Percentiles rank a stretch among this genome's conserved stretches.
Evolutionary conservation across 108 stramenopile species (phyloP).

Genomic region (Cylindrotheca fusiformis): DNA sequence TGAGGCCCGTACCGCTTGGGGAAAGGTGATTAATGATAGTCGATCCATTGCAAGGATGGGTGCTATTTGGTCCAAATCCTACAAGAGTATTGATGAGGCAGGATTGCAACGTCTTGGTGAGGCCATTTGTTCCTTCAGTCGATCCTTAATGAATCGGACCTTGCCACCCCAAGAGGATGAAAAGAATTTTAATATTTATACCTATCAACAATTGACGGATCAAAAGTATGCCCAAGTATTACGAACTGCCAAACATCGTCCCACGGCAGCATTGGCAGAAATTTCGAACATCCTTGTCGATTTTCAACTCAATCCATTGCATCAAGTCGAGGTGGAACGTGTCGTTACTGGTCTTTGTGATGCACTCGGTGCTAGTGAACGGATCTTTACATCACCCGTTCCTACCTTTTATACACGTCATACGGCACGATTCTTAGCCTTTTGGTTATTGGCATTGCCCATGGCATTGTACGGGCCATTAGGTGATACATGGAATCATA

Average conservation of each 20-base stretch:
- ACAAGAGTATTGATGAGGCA: constrained; percentile 11
- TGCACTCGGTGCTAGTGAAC: constrained; percentile 35
- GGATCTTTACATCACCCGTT: constrained; percentile 52
- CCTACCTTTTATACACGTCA: constrained; percentile 65
- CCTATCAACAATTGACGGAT: background rate
- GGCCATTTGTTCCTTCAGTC: constrained; percentile 39
- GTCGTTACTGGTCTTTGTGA: constrained; percentile 42
- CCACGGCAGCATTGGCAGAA: constrained; percentile 42
- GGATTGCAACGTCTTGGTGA: constrained; percentile 32
- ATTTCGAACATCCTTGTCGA: constrained; percentile 32
- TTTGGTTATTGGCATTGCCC: constrained; percentile 58
- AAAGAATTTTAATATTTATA: constrained; percentile 15
- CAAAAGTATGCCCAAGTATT: constrained; percentile 14
- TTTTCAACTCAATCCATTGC: constrained; percentile 38
- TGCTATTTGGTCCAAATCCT: constrained; percentile 25
- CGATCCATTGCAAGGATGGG: constrained; percentile 54
- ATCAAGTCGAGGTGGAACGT: constrained; percentile 48
- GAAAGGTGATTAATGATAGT: constrained; percentile 39
- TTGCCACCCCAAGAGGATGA: constrained; percentile 46
- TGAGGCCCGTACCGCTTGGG: constrained; percentile 56
- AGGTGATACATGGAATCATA: constrained; percentile 28
- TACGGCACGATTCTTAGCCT: constrained; percentile 59
- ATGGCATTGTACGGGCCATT: constrained; percentile 56
- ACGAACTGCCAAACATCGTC: constrained; percentile 27
- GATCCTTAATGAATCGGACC: constrained; percentile 40